Evolutionary conservation across 2,329 filamentous ascomycete genomes (phyloP).

Genomic region (Mycocentrospora acerina): DNA sequence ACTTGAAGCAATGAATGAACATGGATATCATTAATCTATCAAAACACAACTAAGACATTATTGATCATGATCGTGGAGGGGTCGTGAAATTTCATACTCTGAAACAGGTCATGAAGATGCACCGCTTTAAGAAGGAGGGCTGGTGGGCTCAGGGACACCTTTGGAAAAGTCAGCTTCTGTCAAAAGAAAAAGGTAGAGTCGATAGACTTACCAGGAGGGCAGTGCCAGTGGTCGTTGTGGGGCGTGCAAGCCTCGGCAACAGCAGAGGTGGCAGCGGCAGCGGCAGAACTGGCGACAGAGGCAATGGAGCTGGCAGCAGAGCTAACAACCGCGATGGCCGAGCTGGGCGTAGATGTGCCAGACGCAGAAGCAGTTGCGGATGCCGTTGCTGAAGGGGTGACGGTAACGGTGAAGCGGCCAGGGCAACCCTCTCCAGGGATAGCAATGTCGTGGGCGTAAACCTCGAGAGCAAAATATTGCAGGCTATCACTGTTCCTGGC

Average conservation of each 20-base stretch:
- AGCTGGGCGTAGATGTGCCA: slow-evolving; percentile 3
- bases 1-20: too few species aligned
- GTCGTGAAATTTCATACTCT: too few species aligned
- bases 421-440: slow-evolving; percentile 64
- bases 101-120: too few species aligned
- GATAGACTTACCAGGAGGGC: slow-evolving; percentile 12
- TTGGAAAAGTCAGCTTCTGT: not conserved
- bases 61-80: too few species aligned
- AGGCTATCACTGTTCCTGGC: slow-evolving; percentile 63
- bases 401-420: slow-evolving; percentile 40
- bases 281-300: slow-evolving; percentile 2
- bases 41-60: too few species aligned
- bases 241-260: slow-evolving; percentile 19
- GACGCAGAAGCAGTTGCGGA: slow-evolving; percentile 1
- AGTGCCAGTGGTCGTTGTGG: slow-evolving; percentile 28
- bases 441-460: slow-evolving; percentile 66
- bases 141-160: slow-evolving; percentile 25
- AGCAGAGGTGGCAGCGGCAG: slow-evolving; percentile 2
- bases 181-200: not conserved
- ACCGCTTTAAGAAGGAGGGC: slow-evolving; percentile 17
- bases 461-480: slow-evolving; percentile 70
- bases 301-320: slow-evolving; percentile 1
- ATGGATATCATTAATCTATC: too few species aligned
- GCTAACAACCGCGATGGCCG: slow-evolving; percentile 5
- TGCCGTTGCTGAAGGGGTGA: slow-evolving; percentile 2